Evolutionary conservation across 2,329 filamentous ascomycete genomes (phyloP), one percentile per base, ranked within the genome.

Genomic region (Paraphaeosphaeria sporulosa): DNA sequence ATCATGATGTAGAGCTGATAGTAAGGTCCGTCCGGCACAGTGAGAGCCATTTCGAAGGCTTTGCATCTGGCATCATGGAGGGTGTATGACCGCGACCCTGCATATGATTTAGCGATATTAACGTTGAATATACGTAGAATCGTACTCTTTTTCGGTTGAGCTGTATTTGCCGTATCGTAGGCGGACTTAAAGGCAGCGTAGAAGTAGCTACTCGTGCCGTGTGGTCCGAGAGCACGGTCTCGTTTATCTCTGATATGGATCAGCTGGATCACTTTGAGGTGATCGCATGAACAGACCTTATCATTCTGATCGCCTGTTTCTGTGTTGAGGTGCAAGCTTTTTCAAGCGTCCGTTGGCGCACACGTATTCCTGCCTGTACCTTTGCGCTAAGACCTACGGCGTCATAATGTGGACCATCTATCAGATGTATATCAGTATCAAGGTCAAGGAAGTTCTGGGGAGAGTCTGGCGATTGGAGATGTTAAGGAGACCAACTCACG

Each of bases 341-440:
- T 7, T 25, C 48, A 15, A 51, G 48, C 23, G 4, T 21, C 21
- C 48, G 9, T 25, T 38, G 32, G 13, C 50, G 38, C 2, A 38
- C 19, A 21, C 38, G 23, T 27, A 53, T 25, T 23, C 50, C 17
- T n/a, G 23, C n/a, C 21, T 17, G n/a, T 4, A 53, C 23, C 25
- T 53, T 36, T 12, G 8, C 25, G 21, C 23, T 30, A 9, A 53
- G 13, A 7, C 50, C 50, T 12, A 43, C 50, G 36, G 23, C 8
- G 27, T 53, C 50, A 15, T 53, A 53, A 13, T 42, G 38, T 3
- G 50, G 34, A 19, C 17, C 50, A 19, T 53, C 50, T 53, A 19
- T 7, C 10, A 3, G 21, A 10, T 9, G 36, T 27, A n/a, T 30
- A 23, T 9, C 13, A 30, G 17, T 36, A 9, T 13, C 8, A 9